Base-by-base conservation (phyloP, 495 filamentous ascomycete species). In the Penicillium psychrofluorescens region DNA sequence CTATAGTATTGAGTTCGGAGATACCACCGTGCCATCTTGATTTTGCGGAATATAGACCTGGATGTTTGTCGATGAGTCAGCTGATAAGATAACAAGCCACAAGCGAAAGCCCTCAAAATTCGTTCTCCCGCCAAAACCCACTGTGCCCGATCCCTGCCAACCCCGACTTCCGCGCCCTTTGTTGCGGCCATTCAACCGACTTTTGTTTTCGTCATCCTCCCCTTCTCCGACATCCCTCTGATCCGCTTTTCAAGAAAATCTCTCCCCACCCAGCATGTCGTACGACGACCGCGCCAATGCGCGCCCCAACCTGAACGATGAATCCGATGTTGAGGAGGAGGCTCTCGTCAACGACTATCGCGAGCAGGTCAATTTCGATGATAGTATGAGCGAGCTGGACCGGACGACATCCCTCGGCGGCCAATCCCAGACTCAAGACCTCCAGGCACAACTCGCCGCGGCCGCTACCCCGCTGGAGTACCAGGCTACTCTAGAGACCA, bases 391-490 rank as follows among this genome's bases (percentile, higher is more conserved):
- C 51, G 89, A 91, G 37, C 63, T 89, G 51, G 85, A 87, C 54
- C 74, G 77, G 56, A 72, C 76, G 35, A 79, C 61, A 63, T 73
- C 76, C 32, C 61, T 72, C 49, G 68, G 74, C 55, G 65, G 49
- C 41, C 62, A 49, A 29, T 66, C 65, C 15, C 61, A 72, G 52
- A 49, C 84, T 75, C 75, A 81, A 54, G 92, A 97, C 61, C 88
- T 98, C 54, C 90, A 96, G 66, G 83, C 86, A 54, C 85, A 90
- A 69, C 76, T 98, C 40, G 78, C 78, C 37, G 85, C 87, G 49
- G 94, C 94, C 42, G 92, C 92, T 51, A 90, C 88, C 62, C 92
- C 94, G 38, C 72, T 98, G 54, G 92, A 98, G 58, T 96, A 90
- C 71, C 85, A 88, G 57, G 94, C 94, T 31, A 86, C 88, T 12